These are phyloP conservation scores for Termitomyces sp. DNA, from an alignment of 768 basidiomycete species.

Conservation along the genomic window DNA sequence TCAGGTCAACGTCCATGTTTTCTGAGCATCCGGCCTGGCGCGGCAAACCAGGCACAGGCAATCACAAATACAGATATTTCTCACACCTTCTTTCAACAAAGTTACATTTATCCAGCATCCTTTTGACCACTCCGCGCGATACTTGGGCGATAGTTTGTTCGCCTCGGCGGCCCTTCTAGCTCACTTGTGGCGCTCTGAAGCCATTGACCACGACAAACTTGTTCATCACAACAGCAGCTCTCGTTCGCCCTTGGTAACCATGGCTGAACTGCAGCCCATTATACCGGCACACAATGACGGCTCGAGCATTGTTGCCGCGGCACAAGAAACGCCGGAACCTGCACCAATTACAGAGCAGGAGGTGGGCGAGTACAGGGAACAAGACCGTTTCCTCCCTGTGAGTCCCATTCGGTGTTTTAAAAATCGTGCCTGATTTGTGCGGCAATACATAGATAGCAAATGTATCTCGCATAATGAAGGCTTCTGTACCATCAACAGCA, in stretches of 20 bases:
- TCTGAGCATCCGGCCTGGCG: background rate
- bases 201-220: background rate
- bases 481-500: constrained; percentile 80
- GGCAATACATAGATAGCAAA: constrained; percentile 85
- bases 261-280: constrained; percentile 37
- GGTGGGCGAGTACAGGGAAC: constrained; percentile 91
- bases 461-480: constrained; percentile 97
- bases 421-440: background rate
- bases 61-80: constrained; percentile 2
- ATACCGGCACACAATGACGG: constrained; percentile 36
- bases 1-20: background rate
- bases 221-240: background rate
- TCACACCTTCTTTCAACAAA: constrained; percentile 3
- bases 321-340: constrained; percentile 46
- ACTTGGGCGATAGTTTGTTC: background rate
- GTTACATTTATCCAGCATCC: background rate
- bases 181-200: constrained; percentile 4
- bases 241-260: constrained; percentile 4
- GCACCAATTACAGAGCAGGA: constrained; percentile 86
- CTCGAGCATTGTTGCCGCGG: constrained; percentile 24
- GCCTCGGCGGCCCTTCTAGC: constrained; percentile 1
- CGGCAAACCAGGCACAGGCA: background rate
- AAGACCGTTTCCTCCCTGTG: constrained; percentile 93
- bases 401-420: constrained; percentile 18
- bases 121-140: background rate